Evolutionary conservation across 208 protist species (phyloP).

Genomic region (Leishmania turanica): DNA sequence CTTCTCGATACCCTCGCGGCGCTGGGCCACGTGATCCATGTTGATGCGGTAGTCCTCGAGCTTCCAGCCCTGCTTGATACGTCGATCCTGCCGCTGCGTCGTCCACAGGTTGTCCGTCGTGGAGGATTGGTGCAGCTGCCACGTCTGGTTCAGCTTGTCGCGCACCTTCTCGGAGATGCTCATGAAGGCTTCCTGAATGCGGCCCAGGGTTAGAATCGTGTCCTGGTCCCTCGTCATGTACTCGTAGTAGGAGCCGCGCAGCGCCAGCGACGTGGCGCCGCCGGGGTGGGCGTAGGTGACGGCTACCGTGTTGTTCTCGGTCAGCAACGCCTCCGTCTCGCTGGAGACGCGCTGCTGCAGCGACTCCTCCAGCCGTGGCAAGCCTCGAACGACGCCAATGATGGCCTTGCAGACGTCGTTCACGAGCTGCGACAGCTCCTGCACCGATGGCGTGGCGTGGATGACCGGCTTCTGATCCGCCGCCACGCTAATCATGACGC

Average conservation of each 20-base stretch:
- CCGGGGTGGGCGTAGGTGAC: slow-evolving; percentile 69
- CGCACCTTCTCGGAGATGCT: slow-evolving; percentile 92
- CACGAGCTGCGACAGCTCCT: slow-evolving; percentile 87
- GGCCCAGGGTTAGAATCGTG: slow-evolving; percentile 90
- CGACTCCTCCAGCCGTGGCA: slow-evolving; percentile 91
- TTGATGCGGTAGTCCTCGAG: slow-evolving; percentile 96
- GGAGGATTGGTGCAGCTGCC: slow-evolving; percentile 96
- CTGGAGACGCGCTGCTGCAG: slow-evolving; percentile 49
- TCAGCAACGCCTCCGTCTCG: slow-evolving; percentile 66
- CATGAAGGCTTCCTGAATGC: slow-evolving; percentile 91
- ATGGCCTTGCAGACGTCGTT: slow-evolving; percentile 93
- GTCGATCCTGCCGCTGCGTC: slow-evolving; percentile 92
- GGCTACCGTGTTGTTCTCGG: slow-evolving; percentile 41
- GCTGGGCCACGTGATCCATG: slow-evolving; percentile 95
- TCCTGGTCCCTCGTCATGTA: slow-evolving; percentile 96
- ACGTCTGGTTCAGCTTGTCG: slow-evolving; percentile 95
- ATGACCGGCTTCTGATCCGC: slow-evolving; percentile 81
- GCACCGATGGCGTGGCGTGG: slow-evolving; percentile 91
- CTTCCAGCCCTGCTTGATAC: slow-evolving; percentile 91
- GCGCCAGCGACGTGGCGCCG: slow-evolving; percentile 41
- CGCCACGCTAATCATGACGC: slow-evolving; percentile 92
- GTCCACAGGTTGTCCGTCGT: slow-evolving; percentile 96
- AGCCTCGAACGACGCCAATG: slow-evolving; percentile 87
- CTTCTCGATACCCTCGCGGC: slow-evolving; percentile 94
- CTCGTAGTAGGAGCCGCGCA: slow-evolving; percentile 93